Percentiles rank a stretch among this genome's conserved stretches.
phyloP scores from a whole-genome alignment of 73 alveolate species.

The Paramecium primaurelia region DNA sequence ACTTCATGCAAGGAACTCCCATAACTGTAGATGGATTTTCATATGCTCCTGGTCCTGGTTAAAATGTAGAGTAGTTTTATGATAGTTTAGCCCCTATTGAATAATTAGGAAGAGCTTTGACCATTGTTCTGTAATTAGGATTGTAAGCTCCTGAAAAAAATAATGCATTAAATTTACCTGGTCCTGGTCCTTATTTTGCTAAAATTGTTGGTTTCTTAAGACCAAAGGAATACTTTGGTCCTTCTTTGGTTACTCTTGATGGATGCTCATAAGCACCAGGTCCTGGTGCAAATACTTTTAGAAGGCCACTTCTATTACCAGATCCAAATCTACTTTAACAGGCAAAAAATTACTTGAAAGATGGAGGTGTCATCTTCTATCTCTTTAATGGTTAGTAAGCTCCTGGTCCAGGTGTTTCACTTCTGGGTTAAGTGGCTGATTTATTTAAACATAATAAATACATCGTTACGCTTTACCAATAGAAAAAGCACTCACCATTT shows the following conservation, averaged over 20 bases:
- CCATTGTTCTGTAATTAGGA: background rate
- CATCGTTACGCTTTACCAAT: slow-evolving; percentile 42
- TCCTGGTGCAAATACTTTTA: slow-evolving; percentile 41
- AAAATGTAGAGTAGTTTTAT: background rate
- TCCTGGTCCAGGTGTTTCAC: slow-evolving; percentile 46
- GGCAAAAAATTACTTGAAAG: background rate
- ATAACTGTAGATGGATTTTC: slow-evolving; percentile 40
- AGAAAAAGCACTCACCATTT: slow-evolving; percentile 48
- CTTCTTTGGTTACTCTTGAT: background rate
- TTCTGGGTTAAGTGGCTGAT: slow-evolving; percentile 15
- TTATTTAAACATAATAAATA: background rate
- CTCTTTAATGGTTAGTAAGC: slow-evolving; percentile 14
- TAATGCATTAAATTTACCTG: background rate
- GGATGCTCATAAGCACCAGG: slow-evolving; percentile 53
- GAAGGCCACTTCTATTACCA: slow-evolving; percentile 23
- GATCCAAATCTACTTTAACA: slow-evolving; percentile 13
- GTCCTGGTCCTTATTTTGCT: slow-evolving; percentile 30
- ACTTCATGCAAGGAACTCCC: slow-evolving; percentile 56
- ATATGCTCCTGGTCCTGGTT: slow-evolving; percentile 62
- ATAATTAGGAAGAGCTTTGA: slow-evolving; percentile 26
- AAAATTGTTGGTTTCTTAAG: background rate
- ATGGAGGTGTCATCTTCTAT: slow-evolving; percentile 19
- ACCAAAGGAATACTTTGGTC: slow-evolving; percentile 38
- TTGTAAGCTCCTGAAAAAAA: slow-evolving; percentile 8
- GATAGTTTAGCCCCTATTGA: background rate